Evolutionary conservation across 371 early-diverging fungal genomes (phyloP).

Genomic region (Rhizopus arrhizus): DNA sequence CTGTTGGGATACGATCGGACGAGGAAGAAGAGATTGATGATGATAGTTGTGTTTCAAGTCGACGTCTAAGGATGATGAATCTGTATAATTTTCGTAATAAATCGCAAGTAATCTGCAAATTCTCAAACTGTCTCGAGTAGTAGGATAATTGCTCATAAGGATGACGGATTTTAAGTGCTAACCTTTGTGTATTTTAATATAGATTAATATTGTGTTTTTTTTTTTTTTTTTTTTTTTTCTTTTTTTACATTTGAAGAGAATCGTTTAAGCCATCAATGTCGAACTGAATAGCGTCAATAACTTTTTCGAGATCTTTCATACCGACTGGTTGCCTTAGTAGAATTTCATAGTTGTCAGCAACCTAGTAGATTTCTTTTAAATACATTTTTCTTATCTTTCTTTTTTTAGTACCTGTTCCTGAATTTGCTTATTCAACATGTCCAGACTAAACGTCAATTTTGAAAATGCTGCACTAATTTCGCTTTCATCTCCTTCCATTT

Average conservation of each 20-base stretch:
- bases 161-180: constrained; percentile 60
- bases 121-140: constrained; percentile 64
- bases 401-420: constrained; percentile 65
- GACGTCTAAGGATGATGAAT: constrained; percentile 62
- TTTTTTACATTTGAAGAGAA: constrained; percentile 60
- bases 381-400: background rate
- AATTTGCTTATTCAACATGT: constrained; percentile 75
- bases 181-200: constrained; percentile 28
- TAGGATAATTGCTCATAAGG: constrained; percentile 65
- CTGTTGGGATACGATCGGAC: constrained; percentile 60
- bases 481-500: constrained; percentile 41
- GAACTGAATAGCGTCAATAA: constrained; percentile 57
- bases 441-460: constrained; percentile 73
- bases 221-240: background rate
- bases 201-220: background rate
- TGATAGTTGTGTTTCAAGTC: constrained; percentile 61
- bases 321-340: constrained; percentile 74
- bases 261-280: constrained; percentile 58
- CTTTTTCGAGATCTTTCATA: constrained; percentile 63
- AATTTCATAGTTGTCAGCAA: constrained; percentile 70
- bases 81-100: constrained; percentile 66
- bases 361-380: constrained; percentile 44
- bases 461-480: constrained; percentile 72
- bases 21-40: constrained; percentile 16
- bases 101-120: constrained; percentile 66